phyloP scores from a whole-genome alignment of 2,329 filamentous ascomycete genomes.

The Penicillium janthinellum region DNA sequence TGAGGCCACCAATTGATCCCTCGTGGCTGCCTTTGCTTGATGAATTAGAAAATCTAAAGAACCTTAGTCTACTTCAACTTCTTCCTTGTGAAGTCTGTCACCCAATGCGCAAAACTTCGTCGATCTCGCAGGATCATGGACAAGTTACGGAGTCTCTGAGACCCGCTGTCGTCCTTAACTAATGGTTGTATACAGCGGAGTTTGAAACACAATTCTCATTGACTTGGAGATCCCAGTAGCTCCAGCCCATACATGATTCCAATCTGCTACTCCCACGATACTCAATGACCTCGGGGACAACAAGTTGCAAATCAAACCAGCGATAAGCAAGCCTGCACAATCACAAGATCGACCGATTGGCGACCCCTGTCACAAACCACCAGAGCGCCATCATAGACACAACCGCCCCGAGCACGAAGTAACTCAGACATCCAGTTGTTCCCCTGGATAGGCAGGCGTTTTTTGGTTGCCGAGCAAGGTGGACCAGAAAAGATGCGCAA shows the following conservation, averaged over 20 bases:
- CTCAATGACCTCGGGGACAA: background rate
- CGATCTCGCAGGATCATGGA: background rate
- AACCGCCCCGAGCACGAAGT: background rate
- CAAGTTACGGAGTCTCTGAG: background rate
- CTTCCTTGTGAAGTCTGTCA: background rate
- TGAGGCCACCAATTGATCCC: background rate
- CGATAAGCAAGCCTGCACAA: background rate
- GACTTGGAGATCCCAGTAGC: background rate
- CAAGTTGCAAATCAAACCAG: conserved; percentile 13
- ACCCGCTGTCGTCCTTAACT: background rate
- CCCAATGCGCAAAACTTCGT: background rate
- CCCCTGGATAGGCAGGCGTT: background rate
- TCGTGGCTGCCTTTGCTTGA: background rate
- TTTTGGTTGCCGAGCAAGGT: conserved; percentile 8
- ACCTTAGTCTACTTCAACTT: background rate
- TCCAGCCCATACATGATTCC: background rate
- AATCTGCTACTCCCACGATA: background rate
- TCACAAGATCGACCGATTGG: background rate
- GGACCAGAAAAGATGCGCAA: conserved; percentile 46
- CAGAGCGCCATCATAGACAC: background rate
- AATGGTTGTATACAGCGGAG: background rate
- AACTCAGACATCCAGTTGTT: background rate
- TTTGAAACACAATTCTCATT: background rate
- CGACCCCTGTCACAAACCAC: background rate
- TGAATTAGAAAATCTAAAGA: background rate